Evolutionary conservation across 257 asterid species (phyloP), one percentile per base, ranked within the genome.

Genomic region (Nicotiana sylvestris): DNA sequence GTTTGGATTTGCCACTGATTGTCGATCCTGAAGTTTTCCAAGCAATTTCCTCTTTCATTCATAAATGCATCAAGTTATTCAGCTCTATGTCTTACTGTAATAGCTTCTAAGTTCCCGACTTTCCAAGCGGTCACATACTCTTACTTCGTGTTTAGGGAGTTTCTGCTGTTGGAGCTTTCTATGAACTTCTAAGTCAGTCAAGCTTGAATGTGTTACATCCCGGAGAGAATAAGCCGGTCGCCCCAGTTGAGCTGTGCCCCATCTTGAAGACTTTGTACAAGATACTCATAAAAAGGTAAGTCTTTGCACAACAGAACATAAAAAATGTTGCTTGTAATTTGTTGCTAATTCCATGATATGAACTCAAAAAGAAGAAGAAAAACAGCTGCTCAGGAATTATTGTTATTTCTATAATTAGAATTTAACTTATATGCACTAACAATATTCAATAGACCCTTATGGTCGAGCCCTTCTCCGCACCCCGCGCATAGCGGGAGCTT

Each of bases 201-300:
- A 91, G 97, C 49, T 86, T 94, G 74, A 94, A 87, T 64, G 91
- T 94, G 16, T 32, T 91, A 87, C 97, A 93, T 84, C 98, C 98
- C 0, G 93, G 84, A 61, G 92, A 87, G 33, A 91, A 93, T 89
- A 94, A 92, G 90, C 93, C 95, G 0, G 92, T 92, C 6, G 97
- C 98, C 53, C 98, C 97, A 0, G 97, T 93, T 2, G 98, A 93
- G 86, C 92, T 94, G 29, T 94, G 98, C 86, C 98, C 98, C 16
- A 93, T 94, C 81, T 78, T 94, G 81, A 93, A 92, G 89, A 94
- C 89, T 9, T 64, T 94, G 65, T 94, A 93, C 57, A 94, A 89
- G 85, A 91, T 92, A 83, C 94, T 94, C 64, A 92, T 93, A 33
- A 90, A 88, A 18, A 89, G 97, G 98, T 90, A 77, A 81, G 29